These are phyloP conservation scores for Trametes punicea DNA, from an alignment of 768 basidiomycete genomes.

Conservation along the genomic window DNA sequence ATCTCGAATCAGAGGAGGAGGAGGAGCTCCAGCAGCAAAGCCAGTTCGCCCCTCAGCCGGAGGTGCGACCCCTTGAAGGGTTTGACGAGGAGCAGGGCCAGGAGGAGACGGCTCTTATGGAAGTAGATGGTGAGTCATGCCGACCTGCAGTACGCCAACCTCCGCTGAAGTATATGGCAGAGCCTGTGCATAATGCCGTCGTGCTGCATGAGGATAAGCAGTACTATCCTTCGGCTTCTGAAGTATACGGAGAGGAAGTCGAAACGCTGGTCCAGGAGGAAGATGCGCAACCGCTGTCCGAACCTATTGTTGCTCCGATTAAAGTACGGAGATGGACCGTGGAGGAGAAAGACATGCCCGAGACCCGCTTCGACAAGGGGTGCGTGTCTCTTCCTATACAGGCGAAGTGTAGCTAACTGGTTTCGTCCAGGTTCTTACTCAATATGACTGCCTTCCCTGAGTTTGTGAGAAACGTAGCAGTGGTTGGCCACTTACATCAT, in stretches of 20 bases:
- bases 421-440: constrained; percentile 69
- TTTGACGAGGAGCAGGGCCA: constrained; percentile 61
- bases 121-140: constrained; percentile 65
- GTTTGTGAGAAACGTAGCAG: constrained; percentile 93
- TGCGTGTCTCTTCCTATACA: constrained; percentile 41
- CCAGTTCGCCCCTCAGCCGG: constrained; percentile 39
- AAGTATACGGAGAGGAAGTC: constrained; percentile 91
- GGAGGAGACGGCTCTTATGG: constrained; percentile 71
- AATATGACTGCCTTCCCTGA: constrained; percentile 90
- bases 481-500: constrained; percentile 96
- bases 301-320: constrained; percentile 93
- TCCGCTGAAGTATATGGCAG: constrained; percentile 34
- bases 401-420: neutral
- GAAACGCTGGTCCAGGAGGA: constrained; percentile 98
- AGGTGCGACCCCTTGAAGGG: constrained; percentile 65
- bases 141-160: neutral
- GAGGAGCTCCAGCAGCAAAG: constrained; percentile 52
- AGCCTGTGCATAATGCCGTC: constrained; percentile 77
- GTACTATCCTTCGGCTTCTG: constrained; percentile 91
- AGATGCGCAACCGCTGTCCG: constrained; percentile 90
- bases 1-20: constrained; percentile 87
- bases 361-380: constrained; percentile 98
- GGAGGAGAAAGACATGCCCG: constrained; percentile 93
- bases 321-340: constrained; percentile 94
- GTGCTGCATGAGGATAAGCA: constrained; percentile 96